These are phyloP conservation scores for Hyaloscypha bicolor DNA, from an alignment of 495 filamentous ascomycete genomes.

Conservation along the genomic window DNA sequence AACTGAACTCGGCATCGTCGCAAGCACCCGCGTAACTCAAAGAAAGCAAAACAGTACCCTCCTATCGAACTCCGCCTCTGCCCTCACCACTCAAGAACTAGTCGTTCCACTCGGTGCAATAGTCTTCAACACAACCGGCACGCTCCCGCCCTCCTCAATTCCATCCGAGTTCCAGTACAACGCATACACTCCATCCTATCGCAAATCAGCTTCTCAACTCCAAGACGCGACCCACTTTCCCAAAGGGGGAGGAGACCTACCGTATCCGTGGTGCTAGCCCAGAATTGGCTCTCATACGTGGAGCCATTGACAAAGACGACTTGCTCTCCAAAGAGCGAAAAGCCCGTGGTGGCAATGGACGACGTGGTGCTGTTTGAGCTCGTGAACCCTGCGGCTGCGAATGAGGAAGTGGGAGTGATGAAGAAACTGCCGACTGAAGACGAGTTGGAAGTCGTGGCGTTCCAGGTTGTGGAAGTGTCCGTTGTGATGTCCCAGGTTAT, in stretches of 20 bases:
- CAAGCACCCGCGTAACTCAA: no score
- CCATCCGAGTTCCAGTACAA: conserved; percentile 1
- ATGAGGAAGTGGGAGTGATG: background rate
- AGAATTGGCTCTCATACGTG: background rate
- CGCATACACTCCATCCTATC: no score
- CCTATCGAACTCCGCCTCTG: no score
- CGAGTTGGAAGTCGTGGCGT: background rate
- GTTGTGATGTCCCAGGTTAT: conserved; percentile 1
- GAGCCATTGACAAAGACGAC: background rate
- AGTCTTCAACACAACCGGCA: conserved; percentile 8
- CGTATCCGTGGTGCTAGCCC: background rate
- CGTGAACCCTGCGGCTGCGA: background rate
- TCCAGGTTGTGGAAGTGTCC: background rate
- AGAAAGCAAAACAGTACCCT: no score
- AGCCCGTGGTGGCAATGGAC: background rate
- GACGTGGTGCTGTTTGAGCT: background rate
- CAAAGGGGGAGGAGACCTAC: background rate
- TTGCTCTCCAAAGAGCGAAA: background rate
- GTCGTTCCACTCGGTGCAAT: background rate
- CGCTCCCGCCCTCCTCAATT: background rate
- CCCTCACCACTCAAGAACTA: background rate
- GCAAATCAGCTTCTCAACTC: no score
- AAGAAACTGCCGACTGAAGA: background rate
- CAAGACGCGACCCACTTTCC: background rate
- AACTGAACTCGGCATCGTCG: no score